phyloP scores from a whole-genome alignment of 2,329 filamentous ascomycete genomes.

The Cladosporium sp. region DNA sequence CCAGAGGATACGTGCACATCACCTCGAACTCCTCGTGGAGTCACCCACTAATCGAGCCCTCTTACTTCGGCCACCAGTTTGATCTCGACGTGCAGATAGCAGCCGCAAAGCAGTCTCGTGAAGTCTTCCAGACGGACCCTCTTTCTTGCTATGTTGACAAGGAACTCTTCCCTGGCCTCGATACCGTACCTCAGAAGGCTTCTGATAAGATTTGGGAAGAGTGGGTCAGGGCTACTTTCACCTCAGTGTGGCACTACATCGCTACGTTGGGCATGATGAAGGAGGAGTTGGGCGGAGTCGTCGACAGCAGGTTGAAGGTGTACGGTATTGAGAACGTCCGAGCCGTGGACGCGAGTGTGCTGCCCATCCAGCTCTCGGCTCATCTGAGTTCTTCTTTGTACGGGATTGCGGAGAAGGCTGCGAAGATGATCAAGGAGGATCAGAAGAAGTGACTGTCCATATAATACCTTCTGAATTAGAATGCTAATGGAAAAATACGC shows the following conservation, averaged over 20 bases:
- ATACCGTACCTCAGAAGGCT: conserved; percentile 13
- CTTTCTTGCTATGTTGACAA: conserved; percentile 25
- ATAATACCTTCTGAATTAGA: no score
- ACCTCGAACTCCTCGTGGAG: conserved; percentile 24
- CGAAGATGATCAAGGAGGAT: conserved; percentile 25
- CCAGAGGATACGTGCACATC: conserved; percentile 25
- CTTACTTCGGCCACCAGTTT: conserved; percentile 38
- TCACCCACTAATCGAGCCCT: conserved; percentile 38
- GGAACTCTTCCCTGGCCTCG: conserved; percentile 25
- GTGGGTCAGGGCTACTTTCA: conserved; percentile 23
- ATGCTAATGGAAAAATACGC: no score
- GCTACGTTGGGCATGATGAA: conserved; percentile 24
- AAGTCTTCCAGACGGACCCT: conserved; percentile 24
- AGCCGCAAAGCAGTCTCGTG: conserved; percentile 29
- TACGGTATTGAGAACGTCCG: conserved; percentile 34
- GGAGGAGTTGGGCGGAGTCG: conserved; percentile 23
- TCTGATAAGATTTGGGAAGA: conserved; percentile 20
- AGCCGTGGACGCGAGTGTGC: conserved; percentile 34
- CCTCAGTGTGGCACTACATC: conserved; percentile 28
- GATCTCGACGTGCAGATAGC: conserved; percentile 34
- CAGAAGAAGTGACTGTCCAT: neutral
- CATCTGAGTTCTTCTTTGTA: conserved; percentile 29
- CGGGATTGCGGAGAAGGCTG: conserved; percentile 30
- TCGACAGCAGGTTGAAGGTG: conserved; percentile 34
- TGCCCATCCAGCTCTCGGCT: conserved; percentile 28